Conservation (phyloP, 352 stramenopile species). For the Globisporangium barbulae region DNA sequence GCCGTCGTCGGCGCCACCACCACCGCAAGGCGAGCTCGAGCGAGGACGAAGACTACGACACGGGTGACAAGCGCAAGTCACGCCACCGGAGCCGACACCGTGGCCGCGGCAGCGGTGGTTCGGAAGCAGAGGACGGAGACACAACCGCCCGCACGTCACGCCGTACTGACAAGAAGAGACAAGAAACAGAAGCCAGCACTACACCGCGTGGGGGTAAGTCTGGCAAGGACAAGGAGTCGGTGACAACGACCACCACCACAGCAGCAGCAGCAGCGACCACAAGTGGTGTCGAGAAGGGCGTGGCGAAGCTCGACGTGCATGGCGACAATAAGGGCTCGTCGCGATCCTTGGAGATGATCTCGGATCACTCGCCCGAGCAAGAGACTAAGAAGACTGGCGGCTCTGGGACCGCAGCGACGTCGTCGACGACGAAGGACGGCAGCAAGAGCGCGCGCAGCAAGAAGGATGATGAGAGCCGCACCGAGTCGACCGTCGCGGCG, state of each 20-base stretch:
- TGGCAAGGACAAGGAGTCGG: neutral
- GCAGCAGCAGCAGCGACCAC: neutral
- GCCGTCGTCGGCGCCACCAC: constrained; percentile 37
- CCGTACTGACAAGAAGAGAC: constrained; percentile 19
- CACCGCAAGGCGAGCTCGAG: constrained; percentile 43
- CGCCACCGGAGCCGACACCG: constrained; percentile 19
- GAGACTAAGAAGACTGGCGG: constrained; percentile 15
- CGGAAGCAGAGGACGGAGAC: constrained; percentile 28
- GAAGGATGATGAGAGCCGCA: constrained; percentile 59
- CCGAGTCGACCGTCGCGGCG: constrained; percentile 26
- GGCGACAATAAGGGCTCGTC: constrained; percentile 20
- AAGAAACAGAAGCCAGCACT: constrained; percentile 1
- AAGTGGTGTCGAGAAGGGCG: constrained; percentile 26
- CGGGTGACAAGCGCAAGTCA: constrained; percentile 38
- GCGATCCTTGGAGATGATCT: constrained; percentile 16
- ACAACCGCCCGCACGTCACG: constrained; percentile 21
- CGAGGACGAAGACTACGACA: constrained; percentile 53
- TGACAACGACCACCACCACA: neutral
- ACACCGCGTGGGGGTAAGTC: neutral
- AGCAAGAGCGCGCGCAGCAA: constrained; percentile 18
- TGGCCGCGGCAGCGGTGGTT: constrained; percentile 29
- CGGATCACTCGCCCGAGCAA: constrained; percentile 14
- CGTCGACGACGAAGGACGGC: neutral
- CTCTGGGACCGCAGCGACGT: neutral
- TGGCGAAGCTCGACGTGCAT: constrained; percentile 36